Percentiles rank a stretch among this genome's conserved stretches.
Evolutionary conservation across 2,329 filamentous ascomycete genomes (phyloP).

Genomic region (Fusarium pilosicola): DNA sequence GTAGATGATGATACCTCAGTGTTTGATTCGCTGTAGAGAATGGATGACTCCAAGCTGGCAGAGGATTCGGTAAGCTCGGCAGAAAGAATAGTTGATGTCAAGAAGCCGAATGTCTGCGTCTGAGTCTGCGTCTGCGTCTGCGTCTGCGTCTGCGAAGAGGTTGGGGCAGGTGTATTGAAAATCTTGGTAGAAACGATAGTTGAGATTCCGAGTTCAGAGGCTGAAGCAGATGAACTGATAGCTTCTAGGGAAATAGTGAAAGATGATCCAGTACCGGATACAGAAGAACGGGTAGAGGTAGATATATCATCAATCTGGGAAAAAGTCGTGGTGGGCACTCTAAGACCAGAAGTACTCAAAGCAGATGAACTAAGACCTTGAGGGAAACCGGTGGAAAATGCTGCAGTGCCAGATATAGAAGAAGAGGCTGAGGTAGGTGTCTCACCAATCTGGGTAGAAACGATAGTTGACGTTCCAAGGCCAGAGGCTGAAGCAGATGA

Average conservation of each 20-base stretch:
- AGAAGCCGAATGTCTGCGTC: not conserved
- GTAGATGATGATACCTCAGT: not conserved
- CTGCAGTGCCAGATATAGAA: not conserved
- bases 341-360: no score
- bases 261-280: not conserved
- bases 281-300: no score
- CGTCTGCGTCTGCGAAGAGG: not conserved
- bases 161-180: not conserved
- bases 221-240: not conserved
- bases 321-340: not conserved
- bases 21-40: no score
- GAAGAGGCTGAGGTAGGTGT: not conserved
- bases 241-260: no score
- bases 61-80: rapidly evolving
- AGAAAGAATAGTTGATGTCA: not conserved
- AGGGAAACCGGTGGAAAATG: no score
- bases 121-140: no score
- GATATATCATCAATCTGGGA: not conserved
- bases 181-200: not conserved
- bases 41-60: not conserved
- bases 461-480: no score
- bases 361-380: not conserved
- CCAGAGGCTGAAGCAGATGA: not conserved
- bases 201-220: no score
- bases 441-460: no score